Conservation (phyloP, 2,329 filamentous ascomycete species). For the Fusarium sambucinum region DNA sequence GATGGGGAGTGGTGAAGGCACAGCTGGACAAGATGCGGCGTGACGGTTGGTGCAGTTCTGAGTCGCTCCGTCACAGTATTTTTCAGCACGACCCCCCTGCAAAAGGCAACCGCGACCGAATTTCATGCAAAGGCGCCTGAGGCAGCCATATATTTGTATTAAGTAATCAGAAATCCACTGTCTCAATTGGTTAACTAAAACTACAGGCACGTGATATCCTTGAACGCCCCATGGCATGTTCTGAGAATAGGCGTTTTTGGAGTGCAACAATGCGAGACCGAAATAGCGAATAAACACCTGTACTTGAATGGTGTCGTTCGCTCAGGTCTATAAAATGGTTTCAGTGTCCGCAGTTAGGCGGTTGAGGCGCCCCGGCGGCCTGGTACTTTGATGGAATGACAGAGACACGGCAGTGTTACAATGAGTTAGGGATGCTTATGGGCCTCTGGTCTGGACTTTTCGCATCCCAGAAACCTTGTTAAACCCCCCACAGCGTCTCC, state of each 20-base stretch:
- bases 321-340: constrained; percentile 4
- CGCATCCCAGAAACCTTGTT: constrained; percentile 18
- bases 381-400: constrained; percentile 33
- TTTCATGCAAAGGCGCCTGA: constrained; percentile 42
- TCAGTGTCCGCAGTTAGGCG: constrained; percentile 18
- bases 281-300: constrained; percentile 1
- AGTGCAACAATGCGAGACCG: constrained; percentile 3
- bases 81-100: constrained; percentile 58
- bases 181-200: constrained; percentile 21
- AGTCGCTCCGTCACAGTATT: constrained; percentile 55
- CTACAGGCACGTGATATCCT: constrained; percentile 41
- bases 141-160: constrained; percentile 34
- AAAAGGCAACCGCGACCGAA: constrained; percentile 44
- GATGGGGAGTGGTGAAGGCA: constrained; percentile 67
- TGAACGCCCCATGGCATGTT: constrained; percentile 2
- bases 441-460: constrained; percentile 17
- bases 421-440: constrained; percentile 19
- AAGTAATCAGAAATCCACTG: constrained; percentile 22
- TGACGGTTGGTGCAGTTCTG: constrained; percentile 61
- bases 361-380: constrained; percentile 7
- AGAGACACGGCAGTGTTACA: constrained; percentile 28
- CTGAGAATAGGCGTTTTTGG: not conserved
- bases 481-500: constrained; percentile 7
- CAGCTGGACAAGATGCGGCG: constrained; percentile 63
- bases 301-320: not conserved